Evolutionary conservation across 129 eudicot genomes (phyloP), one percentile per base, ranked within the genome.

Genomic region (Daucus carota): DNA sequence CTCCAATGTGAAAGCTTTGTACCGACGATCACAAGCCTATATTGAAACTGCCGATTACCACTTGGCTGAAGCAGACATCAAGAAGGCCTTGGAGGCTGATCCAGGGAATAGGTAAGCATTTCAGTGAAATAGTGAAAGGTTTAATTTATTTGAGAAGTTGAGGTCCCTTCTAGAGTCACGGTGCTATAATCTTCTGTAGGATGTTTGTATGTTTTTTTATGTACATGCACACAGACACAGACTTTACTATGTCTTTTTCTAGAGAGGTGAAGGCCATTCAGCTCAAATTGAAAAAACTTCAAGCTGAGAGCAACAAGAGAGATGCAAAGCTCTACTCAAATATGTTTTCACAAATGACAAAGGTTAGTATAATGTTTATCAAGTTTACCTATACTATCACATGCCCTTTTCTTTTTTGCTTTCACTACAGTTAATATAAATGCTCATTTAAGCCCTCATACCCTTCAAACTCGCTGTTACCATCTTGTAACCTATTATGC

Each of bases 81-180:
- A 81, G 78, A 87, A 90, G 80, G 96, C 96, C 57, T 76, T 90
- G 65, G 96, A 90, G 82, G 74, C 79, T 28, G 90, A 90, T 82
- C 92, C 96, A 17, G 80, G 72, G 16, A 88, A 80, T 83, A 86
- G 90, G 96, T 90, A 78, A 31, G 60, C 60, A 15, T 31, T 8
- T 10, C 18, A 42, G 48, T 40, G 29, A 17, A 33, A 3, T 20
- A n/a, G 40, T 40, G 28, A 16, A 24, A 43, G 33, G 38, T 79
- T 13, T 43, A 6, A 70, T n/a, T 26, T 42, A 28, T 52, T 46
- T 32, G 22, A 73, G 13, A 9, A 46, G 40, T 44, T 45, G 29
- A 52, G 11, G 13, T 71, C 16, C 26, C 26, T 75, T 15, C 3
- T 24, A 42, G 8, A n/a, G 32, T 32, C 72, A 8, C 38, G 11